Evolutionary conservation across 148 eudicot species (phyloP), one percentile per base, ranked within the genome.

Genomic region (Cornus suecica): DNA sequence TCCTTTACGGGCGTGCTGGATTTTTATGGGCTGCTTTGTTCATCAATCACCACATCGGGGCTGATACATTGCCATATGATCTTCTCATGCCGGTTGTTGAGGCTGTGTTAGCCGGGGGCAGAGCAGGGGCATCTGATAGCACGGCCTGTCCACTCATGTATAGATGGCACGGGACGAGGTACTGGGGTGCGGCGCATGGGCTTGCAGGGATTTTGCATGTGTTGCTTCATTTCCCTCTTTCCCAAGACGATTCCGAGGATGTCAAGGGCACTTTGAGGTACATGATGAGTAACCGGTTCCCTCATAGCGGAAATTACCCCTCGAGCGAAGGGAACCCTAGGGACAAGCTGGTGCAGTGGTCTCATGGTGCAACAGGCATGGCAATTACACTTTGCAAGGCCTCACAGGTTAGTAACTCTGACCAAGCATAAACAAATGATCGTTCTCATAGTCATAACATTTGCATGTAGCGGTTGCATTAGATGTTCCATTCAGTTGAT

Each of bases 121-220:
- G 94, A 74, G 97, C 90, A 16, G 97, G 97, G 42, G 88, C 97
- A 26, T 80, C 90, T 4, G 87, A 83, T 20, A 84, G 80, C 66
- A 76, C 83, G 15, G 80, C 80, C 0, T 88, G 91, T 60, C 94
- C 97, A 0, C 79, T 92, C 28, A 92, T 90, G 91, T 92, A 88
- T 54, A 84, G 94, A 68, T 92, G 94, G 92, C 97, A 92, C 16
- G 97, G 97, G 68, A 92, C 97, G 0, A 84, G 91, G 75, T 92
- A 88, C 78, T 92, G 90, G 86, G 97, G 97, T 58, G 92, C 97
- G 7, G 88, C 92, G 22, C 88, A 92, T 67, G 97, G 94, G 1
- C 91, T 92, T 41, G 91, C 92, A 4, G 97, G 97, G 73, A 88
- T 92, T 73, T 75, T 92, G 65, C 88, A 92, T 58, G 94, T 88